Evolutionary conservation across 768 basidiomycete species (phyloP), one percentile per base, ranked within the genome.

Genomic region (Postia placenta): DNA sequence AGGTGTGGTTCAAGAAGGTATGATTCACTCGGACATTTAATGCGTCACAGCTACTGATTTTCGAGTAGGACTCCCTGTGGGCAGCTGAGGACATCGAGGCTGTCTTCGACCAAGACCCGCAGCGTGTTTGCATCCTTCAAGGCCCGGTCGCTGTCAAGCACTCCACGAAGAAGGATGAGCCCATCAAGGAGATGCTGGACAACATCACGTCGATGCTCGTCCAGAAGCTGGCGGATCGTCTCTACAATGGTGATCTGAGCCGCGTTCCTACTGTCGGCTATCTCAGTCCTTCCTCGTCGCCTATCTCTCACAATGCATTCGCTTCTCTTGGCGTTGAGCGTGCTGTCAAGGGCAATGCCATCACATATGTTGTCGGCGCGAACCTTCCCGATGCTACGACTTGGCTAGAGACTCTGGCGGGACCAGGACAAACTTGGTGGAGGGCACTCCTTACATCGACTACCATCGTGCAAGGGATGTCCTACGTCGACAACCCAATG

Each of bases 1-100:
- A 94, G 64, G 93, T 98, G 45, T 99, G 96, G 96, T 98, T 99
- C 74, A 98, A 99, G 79, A 99, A 99, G 86, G 91, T 88, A 52
- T 35, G 74, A 54, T 37, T 28, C 25, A 4, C 24, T n/a, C n/a
- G n/a, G n/a, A n/a, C 20, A 42, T n/a, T 23, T 9, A n/a, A 35
- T 35, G 33, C 33, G 11, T 24, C 25, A 17, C 9, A 3, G 30
- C 15, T 42, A 46, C 49, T 56, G 28, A 61, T 40, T 49, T 22
- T 37, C 53, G 52, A 44, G 19, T 56, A 92, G 89, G 95, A 97
- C 66, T 98, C 95, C 5, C 80, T 98, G 11, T 97, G 95, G 94
- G 88, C 89, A 35, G 89, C 92, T 2, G 95, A 97, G 67, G 96
- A 99, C 65, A 93, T 97, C 55, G 96, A 98, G 53, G 95, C 94